Evolutionary conservation across 1,139 yeast species (phyloP), one percentile per base, ranked within the genome.

Genomic region (Protomyces inundatus): DNA sequence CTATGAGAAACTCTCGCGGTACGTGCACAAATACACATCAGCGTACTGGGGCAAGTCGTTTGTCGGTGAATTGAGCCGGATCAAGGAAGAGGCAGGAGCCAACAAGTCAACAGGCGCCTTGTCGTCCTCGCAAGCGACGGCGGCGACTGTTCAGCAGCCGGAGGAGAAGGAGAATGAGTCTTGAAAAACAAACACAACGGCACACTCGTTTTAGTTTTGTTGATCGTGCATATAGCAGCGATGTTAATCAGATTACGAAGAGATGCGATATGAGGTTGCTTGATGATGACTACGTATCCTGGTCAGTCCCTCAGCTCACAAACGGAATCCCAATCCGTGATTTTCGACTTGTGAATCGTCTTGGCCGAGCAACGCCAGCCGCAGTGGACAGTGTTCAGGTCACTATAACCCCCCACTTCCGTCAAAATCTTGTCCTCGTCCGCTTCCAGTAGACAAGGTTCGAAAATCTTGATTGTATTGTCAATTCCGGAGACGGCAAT

Each of bases 41-140:
- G 90, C 89, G 3, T 93, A 84, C 74, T 93, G 99, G 99, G 98
- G 98, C 62, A 96, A 90, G 74, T 87, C 87, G 71, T 93, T 93
- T 76, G 98, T 93, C 55, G 86, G 87, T 70, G 99, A 95, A 75
- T 78, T 93, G 70, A 67, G 69, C 35, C 67, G 70, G 33, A 85
- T 88, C 71, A 51, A 58, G 56, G 62, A 58, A 16, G 51, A 51
- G 48, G 48, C 48, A 4, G 48, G 48, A 1, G 48, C 23, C 7
- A 42, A 42, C 33, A 14, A 42, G 12, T 42, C 48, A 0, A 30
- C 48, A 14, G 16, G 6, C 10, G 32, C 48, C 10, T 42, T 42
- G 7, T 42, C 48, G 23, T 42, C 48, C 5, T 14, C 48, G 32
- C 48, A 42, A 14, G 48, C 48, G 32, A 23, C 23, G 23, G 48